A percentile compares a stretch with the other conserved stretches of the same genome.
phyloP scores from a whole-genome alignment of 495 filamentous ascomycete genomes.

The Neurospora discreta region DNA sequence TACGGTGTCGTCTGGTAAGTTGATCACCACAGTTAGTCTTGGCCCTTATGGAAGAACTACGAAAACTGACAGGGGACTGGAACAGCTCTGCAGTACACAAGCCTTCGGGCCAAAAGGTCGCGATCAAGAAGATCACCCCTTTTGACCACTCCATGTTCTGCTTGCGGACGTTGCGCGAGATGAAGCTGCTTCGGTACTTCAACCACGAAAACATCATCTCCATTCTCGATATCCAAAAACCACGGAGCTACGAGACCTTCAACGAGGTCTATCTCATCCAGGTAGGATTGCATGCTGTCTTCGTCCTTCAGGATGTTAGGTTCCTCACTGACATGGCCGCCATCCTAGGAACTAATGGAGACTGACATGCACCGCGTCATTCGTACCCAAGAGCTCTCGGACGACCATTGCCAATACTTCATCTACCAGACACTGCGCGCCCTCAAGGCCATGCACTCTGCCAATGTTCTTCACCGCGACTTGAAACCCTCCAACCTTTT shows the following conservation, averaged over 20 bases:
- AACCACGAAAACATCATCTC: constrained; percentile 99
- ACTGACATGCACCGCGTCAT: constrained; percentile 99
- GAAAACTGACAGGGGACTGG: neutral
- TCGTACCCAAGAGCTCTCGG: constrained; percentile 94
- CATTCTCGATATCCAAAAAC: constrained; percentile 98
- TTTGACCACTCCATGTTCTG: constrained; percentile 99
- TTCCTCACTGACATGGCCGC: neutral
- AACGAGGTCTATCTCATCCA: constrained; percentile 99
- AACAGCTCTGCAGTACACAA: constrained; percentile 92
- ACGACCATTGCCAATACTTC: constrained; percentile 99
- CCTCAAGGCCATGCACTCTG: constrained; percentile 97
- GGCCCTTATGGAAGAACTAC: neutral
- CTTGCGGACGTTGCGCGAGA: constrained; percentile 90
- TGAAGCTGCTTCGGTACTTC: constrained; percentile 98
- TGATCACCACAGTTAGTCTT: neutral
- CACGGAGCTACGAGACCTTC: constrained; percentile 88
- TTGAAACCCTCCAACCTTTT: constrained; percentile 95
- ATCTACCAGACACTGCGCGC: constrained; percentile 99
- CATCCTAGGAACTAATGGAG: constrained; percentile 87
- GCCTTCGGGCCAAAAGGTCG: constrained; percentile 96
- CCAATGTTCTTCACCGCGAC: constrained; percentile 96
- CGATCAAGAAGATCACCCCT: constrained; percentile 99
- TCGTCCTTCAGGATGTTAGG: neutral
- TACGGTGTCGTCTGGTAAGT: constrained; percentile 98
- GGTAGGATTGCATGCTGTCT: constrained; percentile 36